Conservation (phyloP, 2,329 filamentous ascomycete genomes). For the Beauveria brongniartii region DNA sequence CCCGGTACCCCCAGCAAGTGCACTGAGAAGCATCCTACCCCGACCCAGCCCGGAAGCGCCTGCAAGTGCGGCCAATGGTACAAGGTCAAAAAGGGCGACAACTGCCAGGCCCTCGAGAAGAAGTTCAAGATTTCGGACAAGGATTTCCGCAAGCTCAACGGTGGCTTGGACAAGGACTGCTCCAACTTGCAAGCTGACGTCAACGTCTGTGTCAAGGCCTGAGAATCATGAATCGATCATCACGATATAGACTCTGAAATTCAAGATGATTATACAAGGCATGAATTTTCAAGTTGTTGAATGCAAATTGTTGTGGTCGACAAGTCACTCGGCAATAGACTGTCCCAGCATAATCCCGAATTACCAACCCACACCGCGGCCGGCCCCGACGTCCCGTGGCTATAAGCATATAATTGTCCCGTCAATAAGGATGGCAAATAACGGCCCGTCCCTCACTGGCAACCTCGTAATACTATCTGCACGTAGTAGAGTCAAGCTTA, state of each 20-base stretch:
- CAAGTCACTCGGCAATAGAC: too few relatives aligned
- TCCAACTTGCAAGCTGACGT: constrained; percentile 1
- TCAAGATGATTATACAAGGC: too few relatives aligned
- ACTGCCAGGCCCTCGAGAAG: constrained; percentile 4
- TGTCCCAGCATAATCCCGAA: too few relatives aligned
- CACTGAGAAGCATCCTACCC: neutral
- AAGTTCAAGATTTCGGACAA: neutral
- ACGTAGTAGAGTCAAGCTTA: neutral
- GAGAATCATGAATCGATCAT: neutral
- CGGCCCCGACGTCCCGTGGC: neutral
- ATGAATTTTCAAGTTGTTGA: too few relatives aligned
- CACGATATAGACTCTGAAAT: too few relatives aligned
- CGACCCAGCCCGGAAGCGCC: neutral
- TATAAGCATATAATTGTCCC: neutral
- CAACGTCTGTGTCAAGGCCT: constrained; percentile 8
- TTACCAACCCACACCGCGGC: neutral
- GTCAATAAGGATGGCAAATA: neutral
- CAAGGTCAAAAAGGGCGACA: constrained; percentile 10
- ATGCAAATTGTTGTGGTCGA: too few relatives aligned
- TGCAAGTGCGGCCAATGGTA: constrained; percentile 11
- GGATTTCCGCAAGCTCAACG: constrained; percentile 2
- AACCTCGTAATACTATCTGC: neutral
- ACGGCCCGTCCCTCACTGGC: neutral
- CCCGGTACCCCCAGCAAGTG: neutral
- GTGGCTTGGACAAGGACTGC: constrained; percentile 3